Percentiles rank a stretch among this genome's conserved stretches.
These are phyloP conservation scores for Kodamaea sagamina DNA, from an alignment of 805 yeast species.

Conservation along the genomic window DNA sequence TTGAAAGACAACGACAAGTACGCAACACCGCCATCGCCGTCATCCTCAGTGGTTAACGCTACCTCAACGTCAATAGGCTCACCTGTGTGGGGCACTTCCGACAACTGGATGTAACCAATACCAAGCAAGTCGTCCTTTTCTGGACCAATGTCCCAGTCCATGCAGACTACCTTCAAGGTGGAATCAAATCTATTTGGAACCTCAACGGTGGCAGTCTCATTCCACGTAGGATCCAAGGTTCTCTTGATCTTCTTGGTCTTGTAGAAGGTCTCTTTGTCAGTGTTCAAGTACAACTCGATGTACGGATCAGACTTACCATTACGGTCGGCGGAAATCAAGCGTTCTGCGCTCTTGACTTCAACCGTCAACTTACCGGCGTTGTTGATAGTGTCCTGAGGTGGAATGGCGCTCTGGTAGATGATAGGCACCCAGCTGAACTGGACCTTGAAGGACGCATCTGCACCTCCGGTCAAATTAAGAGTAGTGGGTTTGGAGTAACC, in stretches of 20 bases:
- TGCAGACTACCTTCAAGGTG: constrained; percentile 55
- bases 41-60: constrained; percentile 52
- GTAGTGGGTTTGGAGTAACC: constrained; percentile 64
- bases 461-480: constrained; percentile 48
- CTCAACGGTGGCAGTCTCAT: constrained; percentile 62
- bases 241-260: constrained; percentile 82
- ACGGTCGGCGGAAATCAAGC: constrained; percentile 81
- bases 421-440: constrained; percentile 83
- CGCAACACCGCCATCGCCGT: constrained; percentile 63
- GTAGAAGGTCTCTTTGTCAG: constrained; percentile 55
- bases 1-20: constrained; percentile 61
- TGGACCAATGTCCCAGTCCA: constrained; percentile 94
- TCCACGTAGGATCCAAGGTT: constrained; percentile 89
- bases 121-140: constrained; percentile 85
- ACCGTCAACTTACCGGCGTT: constrained; percentile 73
- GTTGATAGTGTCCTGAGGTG: constrained; percentile 71
- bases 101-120: constrained; percentile 54
- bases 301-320: constrained; percentile 95
- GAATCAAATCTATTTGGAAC: constrained; percentile 66
- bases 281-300: constrained; percentile 66
- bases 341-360: constrained; percentile 61
- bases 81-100: constrained; percentile 49
- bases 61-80: constrained; percentile 46
- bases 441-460: constrained; percentile 53
- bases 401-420: constrained; percentile 52